Evolutionary conservation across 306 rosid genomes (phyloP).

Genomic region (Ammopiptanthus mongolicus): DNA sequence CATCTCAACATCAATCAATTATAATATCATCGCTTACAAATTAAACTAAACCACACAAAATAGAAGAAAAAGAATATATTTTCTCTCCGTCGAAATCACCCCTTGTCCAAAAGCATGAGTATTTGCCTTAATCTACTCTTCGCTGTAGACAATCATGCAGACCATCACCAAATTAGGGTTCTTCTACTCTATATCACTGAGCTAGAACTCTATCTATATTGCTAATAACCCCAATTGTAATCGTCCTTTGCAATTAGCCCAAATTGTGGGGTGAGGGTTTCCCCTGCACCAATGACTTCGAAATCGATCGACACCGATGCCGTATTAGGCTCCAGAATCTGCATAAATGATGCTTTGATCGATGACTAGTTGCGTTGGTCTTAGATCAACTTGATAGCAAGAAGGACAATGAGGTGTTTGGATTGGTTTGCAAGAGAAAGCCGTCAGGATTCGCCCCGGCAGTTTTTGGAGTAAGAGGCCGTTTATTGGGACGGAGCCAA

Average conservation of each 20-base stretch:
- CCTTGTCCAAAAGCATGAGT: neutral
- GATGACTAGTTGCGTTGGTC: conserved; percentile 84
- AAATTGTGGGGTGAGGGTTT: conserved; percentile 21
- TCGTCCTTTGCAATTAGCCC: neutral
- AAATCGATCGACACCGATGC: neutral
- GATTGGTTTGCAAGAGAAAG: conserved; percentile 79
- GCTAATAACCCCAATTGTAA: neutral
- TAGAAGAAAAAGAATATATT: neutral
- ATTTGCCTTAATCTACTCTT: neutral
- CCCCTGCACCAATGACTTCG: conserved; percentile 38
- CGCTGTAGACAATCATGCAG: neutral
- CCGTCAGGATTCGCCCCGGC: too few species aligned
- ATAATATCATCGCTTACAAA: neutral
- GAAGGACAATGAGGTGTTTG: conserved; percentile 74
- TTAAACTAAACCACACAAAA: neutral
- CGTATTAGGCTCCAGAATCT: conserved; percentile 17
- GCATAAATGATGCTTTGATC: conserved; percentile 60
- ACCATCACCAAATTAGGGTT: neutral
- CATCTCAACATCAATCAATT: neutral
- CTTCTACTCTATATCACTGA: neutral
- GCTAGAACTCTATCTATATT: neutral
- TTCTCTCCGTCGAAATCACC: neutral
- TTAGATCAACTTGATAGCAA: conserved; percentile 54
- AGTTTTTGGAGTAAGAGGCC: too few species aligned
- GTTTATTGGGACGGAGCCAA: too few species aligned